A percentile compares a stretch with the other conserved stretches of the same genome.
phyloP scores from a whole-genome alignment of 176 grass and related monocot species.

The Carex scoparia region DNA sequence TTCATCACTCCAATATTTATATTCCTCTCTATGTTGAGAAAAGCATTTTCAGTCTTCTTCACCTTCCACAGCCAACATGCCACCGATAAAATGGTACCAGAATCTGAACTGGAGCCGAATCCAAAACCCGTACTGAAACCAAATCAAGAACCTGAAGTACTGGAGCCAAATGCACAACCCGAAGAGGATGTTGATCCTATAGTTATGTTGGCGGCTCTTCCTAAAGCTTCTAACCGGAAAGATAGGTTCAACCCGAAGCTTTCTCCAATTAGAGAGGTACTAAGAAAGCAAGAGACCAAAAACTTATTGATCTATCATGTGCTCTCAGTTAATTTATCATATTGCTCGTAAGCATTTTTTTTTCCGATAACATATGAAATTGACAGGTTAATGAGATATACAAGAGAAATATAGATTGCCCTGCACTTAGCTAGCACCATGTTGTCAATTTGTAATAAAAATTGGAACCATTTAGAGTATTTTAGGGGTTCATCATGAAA shows the following conservation, averaged over 20 bases:
- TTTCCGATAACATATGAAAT: background rate
- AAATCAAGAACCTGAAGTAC: background rate
- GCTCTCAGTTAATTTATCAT: background rate
- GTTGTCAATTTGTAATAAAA: too few relatives aligned
- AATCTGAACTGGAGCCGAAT: background rate
- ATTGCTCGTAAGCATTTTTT: background rate
- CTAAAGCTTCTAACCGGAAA: background rate
- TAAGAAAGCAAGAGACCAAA: background rate
- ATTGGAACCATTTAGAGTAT: background rate
- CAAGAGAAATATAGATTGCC: background rate
- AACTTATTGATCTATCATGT: background rate
- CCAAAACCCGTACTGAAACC: background rate
- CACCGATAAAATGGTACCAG: background rate
- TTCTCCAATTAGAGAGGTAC: constrained; percentile 8
- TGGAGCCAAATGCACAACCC: background rate
- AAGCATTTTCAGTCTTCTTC: background rate
- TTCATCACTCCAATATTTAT: background rate
- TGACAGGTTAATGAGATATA: background rate
- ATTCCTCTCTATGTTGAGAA: background rate
- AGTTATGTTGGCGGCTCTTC: background rate
- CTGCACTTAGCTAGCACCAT: background rate
- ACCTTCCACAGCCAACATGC: background rate
- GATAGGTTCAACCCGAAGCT: background rate
- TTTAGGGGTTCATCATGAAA: background rate
- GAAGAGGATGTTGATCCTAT: constrained; percentile 9